These are phyloP conservation scores for Jaminaea rosea DNA, from an alignment of 1,284 basidiomycete genomes.

Conservation along the genomic window DNA sequence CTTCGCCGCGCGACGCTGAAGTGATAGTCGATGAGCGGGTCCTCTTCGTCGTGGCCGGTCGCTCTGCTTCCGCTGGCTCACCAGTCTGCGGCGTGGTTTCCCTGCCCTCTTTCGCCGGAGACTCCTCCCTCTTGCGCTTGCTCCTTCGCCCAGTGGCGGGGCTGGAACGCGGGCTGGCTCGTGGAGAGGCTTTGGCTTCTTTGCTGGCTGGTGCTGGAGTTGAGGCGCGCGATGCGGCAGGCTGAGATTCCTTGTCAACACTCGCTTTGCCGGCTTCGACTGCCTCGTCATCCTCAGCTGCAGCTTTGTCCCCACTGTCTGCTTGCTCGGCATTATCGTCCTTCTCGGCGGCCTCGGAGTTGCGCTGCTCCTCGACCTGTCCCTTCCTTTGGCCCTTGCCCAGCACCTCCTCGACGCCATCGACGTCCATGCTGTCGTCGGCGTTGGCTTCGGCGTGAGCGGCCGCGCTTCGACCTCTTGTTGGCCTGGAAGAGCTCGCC, in stretches of 20 bases:
- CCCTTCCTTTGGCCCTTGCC: not conserved
- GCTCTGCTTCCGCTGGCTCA: not conserved
- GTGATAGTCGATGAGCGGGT: slow-evolving; percentile 1
- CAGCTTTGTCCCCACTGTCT: not conserved
- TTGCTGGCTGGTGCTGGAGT: too few relatives aligned
- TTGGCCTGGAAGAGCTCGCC: not conserved
- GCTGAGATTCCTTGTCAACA: not conserved
- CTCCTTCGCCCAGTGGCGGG: not conserved
- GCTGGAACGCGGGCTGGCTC: not conserved
- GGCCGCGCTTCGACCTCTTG: slow-evolving; percentile 3
- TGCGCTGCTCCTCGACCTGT: not conserved
- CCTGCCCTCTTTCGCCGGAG: not conserved
- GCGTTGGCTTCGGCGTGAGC: too few relatives aligned
- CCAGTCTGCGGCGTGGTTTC: not conserved
- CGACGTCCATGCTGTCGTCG: too few relatives aligned
- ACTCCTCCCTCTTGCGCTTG: not conserved
- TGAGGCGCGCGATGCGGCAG: too few relatives aligned
- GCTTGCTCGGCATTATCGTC: not conserved
- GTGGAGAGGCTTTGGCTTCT: not conserved
- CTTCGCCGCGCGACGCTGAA: too few relatives aligned
- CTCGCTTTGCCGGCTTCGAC: slow-evolving; percentile 3
- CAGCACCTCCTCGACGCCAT: not conserved
- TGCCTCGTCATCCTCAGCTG: slow-evolving; percentile 3
- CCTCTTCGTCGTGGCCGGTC: not conserved
- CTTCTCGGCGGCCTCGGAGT: slow-evolving; percentile 1